Evolutionary conservation across 345 rosid species (phyloP).

Genomic region (Eucalyptus melliodora): DNA sequence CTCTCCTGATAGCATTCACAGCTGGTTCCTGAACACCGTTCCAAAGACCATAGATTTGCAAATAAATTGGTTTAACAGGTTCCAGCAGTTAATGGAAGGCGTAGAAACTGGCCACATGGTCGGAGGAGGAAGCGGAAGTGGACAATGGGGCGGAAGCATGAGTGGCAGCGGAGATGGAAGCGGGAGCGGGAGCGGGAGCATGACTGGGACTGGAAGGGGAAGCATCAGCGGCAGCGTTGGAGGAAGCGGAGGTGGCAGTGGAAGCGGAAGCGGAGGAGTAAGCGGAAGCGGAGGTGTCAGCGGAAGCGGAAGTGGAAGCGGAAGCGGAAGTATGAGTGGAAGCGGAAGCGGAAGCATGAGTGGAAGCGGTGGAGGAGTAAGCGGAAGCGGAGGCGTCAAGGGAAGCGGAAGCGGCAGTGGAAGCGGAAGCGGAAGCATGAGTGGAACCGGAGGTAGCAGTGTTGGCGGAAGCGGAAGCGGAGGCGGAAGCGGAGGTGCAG

Average conservation of each 20-base stretch:
- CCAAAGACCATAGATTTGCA: constrained; percentile 11
- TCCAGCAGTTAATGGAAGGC: background rate
- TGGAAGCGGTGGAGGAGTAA: background rate
- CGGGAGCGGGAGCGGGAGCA: background rate
- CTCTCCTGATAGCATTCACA: background rate
- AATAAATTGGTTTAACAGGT: constrained; percentile 24
- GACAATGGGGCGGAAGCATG: background rate
- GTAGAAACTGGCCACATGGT: background rate
- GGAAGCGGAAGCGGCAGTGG: background rate
- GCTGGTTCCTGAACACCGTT: constrained; percentile 5
- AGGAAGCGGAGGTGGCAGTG: background rate
- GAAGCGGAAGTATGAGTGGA: background rate
- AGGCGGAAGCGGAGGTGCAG: background rate
- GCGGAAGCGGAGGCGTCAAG: background rate
- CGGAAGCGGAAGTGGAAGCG: background rate
- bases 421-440: background rate
- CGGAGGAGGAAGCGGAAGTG: background rate
- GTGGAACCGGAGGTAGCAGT: background rate
- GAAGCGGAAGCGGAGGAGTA: background rate
- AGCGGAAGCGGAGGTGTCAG: background rate
- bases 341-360: background rate
- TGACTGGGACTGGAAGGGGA: background rate
- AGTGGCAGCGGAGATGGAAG: background rate
- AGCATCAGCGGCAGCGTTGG: background rate
- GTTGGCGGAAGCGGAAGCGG: background rate